Evolutionary conservation across 2,329 filamentous ascomycete species (phyloP).

Genomic region (Atkinsonella texensis): DNA sequence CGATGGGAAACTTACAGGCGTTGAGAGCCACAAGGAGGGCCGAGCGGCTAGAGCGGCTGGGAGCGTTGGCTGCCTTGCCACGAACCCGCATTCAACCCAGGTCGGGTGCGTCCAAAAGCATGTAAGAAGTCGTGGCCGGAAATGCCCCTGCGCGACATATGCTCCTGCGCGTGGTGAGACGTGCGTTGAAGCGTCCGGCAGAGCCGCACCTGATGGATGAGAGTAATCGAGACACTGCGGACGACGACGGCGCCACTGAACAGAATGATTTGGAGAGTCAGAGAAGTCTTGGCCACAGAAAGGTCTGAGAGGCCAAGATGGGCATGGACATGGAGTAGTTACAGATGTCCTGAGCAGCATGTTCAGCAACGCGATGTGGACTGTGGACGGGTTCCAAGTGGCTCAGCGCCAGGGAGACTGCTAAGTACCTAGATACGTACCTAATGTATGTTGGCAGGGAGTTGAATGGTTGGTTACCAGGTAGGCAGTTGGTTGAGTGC

Average conservation of each 20-base stretch:
- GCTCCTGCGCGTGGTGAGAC: background rate
- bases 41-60: conserved; percentile 4
- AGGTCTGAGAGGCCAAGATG: conserved; percentile 14
- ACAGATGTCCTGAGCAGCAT: background rate
- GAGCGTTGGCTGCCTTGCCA: background rate
- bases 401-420: background rate
- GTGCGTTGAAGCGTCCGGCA: background rate
- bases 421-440: background rate
- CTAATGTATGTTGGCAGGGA: background rate
- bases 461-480: no score
- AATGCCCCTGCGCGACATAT: background rate
- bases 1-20: conserved; percentile 4
- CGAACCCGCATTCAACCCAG: background rate
- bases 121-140: background rate
- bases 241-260: background rate
- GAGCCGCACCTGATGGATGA: background rate
- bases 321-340: conserved; percentile 6
- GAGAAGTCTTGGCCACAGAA: conserved; percentile 14
- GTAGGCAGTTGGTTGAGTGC: background rate
- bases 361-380: background rate
- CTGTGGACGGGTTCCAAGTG: background rate
- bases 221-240: background rate
- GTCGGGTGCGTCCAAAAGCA: background rate
- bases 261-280: background rate
- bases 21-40: conserved; percentile 3